phyloP scores from a whole-genome alignment of 2,329 filamentous ascomycete species.

The Plenodomus lindquistii region DNA sequence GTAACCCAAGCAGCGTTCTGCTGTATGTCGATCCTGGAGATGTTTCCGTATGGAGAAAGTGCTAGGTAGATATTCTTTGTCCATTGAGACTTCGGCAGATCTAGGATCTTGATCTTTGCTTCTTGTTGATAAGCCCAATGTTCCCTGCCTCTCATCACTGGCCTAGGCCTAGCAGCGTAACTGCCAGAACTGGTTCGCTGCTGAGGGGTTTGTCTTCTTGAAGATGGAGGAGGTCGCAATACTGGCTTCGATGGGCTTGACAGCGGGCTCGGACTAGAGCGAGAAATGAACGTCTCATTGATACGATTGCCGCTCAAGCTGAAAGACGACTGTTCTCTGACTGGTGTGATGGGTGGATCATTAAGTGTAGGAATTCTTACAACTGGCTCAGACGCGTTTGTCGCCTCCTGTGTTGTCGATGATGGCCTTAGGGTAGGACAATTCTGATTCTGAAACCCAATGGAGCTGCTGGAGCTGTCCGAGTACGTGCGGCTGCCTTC shows the following conservation, averaged over 20 bases:
- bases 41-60: conserved; percentile 28
- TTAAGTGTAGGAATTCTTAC: neutral
- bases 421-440: conserved; percentile 7
- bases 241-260: neutral
- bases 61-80: conserved; percentile 26
- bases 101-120: conserved; percentile 21
- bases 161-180: conserved; percentile 1
- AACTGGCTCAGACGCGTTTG: conserved; percentile 3
- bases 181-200: neutral
- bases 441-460: conserved; percentile 2
- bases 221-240: neutral
- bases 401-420: neutral
- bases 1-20: conserved; percentile 23
- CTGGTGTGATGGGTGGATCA: conserved; percentile 5
- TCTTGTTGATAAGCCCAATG: conserved; percentile 28
- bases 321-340: conserved; percentile 9
- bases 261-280: neutral
- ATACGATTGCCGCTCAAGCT: conserved; percentile 15
- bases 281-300: conserved; percentile 18
- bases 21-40: conserved; percentile 36
- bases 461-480: conserved; percentile 20
- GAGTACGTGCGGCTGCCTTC: conserved; percentile 11
- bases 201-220: neutral
- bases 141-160: conserved; percentile 2
- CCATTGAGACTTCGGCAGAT: conserved; percentile 21